Evolutionary conservation across 805 yeast species (phyloP).

Genomic region (Monosporozyma solicola): DNA sequence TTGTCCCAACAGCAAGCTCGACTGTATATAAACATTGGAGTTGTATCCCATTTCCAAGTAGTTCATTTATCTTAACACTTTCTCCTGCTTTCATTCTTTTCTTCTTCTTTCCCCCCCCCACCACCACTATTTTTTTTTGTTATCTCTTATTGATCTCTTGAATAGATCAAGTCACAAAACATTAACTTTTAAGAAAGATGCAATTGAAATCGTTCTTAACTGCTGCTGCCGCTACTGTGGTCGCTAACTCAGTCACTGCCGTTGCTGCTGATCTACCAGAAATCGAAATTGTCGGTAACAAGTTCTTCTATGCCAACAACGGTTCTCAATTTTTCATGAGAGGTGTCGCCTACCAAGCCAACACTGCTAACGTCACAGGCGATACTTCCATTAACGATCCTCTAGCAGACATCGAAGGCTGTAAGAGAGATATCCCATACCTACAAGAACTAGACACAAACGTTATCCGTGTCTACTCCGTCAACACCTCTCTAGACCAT

Average conservation of each 20-base stretch:
- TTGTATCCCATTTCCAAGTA: neutral
- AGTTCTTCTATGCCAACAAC: constrained; percentile 66
- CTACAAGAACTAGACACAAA: constrained; percentile 54
- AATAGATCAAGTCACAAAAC: neutral
- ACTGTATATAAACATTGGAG: neutral
- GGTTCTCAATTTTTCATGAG: constrained; percentile 71
- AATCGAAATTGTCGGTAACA: constrained; percentile 67
- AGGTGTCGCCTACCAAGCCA: constrained; percentile 76
- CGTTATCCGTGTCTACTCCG: constrained; percentile 67
- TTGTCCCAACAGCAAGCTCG: neutral
- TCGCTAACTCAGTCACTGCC: constrained; percentile 13
- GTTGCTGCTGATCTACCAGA: constrained; percentile 46
- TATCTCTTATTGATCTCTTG: neutral
- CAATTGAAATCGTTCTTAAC: constrained; percentile 31
- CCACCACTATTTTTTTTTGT: neutral
- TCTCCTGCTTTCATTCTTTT: neutral
- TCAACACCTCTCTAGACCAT: constrained; percentile 57
- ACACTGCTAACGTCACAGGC: constrained; percentile 42
- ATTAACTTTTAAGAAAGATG: constrained; percentile 16
- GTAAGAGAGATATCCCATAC: constrained; percentile 69
- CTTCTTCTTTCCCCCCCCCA: neutral
- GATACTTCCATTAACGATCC: constrained; percentile 55
- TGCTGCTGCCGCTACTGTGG: constrained; percentile 24
- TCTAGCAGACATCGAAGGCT: constrained; percentile 49
- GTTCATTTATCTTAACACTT: neutral